phyloP scores from a whole-genome alignment of 2,329 filamentous ascomycete species.

The Chaetomium sp. region DNA sequence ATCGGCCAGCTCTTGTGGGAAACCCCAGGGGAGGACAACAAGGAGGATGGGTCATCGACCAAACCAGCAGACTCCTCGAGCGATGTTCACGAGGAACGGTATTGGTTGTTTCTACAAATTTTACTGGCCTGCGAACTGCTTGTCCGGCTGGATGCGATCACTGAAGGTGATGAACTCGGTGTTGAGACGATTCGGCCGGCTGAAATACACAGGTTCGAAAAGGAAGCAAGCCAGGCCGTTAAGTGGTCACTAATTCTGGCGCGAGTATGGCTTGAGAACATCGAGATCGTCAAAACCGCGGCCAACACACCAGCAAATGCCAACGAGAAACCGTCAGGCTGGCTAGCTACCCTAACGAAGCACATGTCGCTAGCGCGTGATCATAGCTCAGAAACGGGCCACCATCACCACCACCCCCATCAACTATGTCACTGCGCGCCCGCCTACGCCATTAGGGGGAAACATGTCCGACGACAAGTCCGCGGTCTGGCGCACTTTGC shows the following conservation, averaged over 20 bases:
- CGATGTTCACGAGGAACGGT: conserved; percentile 55
- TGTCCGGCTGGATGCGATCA: conserved; percentile 56
- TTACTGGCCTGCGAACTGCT: conserved; percentile 60
- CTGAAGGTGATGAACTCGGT: conserved; percentile 52
- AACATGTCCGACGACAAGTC: conserved; percentile 52
- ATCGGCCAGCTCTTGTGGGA: conserved; percentile 68
- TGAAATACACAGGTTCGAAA: conserved; percentile 55
- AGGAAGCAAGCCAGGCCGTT: conserved; percentile 54
- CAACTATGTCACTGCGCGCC: conserved; percentile 9
- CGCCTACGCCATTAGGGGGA: conserved; percentile 48
- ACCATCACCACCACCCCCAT: conserved; percentile 16
- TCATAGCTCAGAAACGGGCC: conserved; percentile 31
- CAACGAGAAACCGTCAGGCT: conserved; percentile 35
- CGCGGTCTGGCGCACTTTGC: conserved; percentile 59
- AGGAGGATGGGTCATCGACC: conserved; percentile 47
- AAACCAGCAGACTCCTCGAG: conserved; percentile 42
- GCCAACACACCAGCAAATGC: conserved; percentile 23
- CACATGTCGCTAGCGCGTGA: conserved; percentile 42
- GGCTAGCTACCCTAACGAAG: conserved; percentile 53
- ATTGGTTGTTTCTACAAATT: conserved; percentile 62
- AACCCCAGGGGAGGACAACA: conserved; percentile 42
- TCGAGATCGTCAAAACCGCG: conserved; percentile 47
- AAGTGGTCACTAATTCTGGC: conserved; percentile 62
- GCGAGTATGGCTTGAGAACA: conserved; percentile 62
- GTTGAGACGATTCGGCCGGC: conserved; percentile 45